Conservation (phyloP, 805 yeast species). For the Yarrowia keelungensis region DNA sequence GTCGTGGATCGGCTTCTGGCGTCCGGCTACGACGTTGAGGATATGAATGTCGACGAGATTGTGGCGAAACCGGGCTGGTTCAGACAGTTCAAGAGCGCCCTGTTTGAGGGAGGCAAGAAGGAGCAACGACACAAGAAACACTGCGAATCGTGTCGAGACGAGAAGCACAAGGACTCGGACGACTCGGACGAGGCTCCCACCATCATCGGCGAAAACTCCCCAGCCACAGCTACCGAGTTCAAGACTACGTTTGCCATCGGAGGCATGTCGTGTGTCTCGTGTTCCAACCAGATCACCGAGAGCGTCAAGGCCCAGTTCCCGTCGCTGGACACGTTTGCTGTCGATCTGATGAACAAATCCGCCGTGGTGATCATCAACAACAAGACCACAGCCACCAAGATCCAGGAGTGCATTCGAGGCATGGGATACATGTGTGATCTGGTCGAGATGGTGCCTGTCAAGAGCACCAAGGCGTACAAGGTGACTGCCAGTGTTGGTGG, state of each 20-base stretch:
- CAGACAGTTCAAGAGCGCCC: constrained; percentile 25
- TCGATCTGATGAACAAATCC: constrained; percentile 60
- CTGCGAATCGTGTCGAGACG: constrained; percentile 22
- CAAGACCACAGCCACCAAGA: constrained; percentile 58
- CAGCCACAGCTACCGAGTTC: constrained; percentile 14
- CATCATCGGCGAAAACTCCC: constrained; percentile 6
- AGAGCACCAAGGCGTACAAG: constrained; percentile 54
- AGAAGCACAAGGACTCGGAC: neutral
- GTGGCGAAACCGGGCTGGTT: constrained; percentile 37
- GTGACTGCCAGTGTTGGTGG: constrained; percentile 72
- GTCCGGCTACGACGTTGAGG: constrained; percentile 39
- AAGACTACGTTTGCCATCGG: constrained; percentile 48
- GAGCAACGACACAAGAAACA: constrained; percentile 24
- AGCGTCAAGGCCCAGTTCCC: constrained; percentile 50
- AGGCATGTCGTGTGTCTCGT: constrained; percentile 76
- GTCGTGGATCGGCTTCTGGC: constrained; percentile 12
- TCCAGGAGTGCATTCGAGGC: constrained; percentile 58
- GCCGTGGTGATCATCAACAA: constrained; percentile 61
- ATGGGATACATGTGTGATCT: constrained; percentile 59
- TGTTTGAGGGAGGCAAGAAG: constrained; percentile 18
- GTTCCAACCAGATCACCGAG: constrained; percentile 58
- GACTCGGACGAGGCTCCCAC: constrained; percentile 21
- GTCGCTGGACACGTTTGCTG: constrained; percentile 54
- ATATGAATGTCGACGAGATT: constrained; percentile 47
- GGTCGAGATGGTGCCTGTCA: constrained; percentile 66